Percentiles rank a stretch among this genome's conserved stretches.
phyloP scores from a whole-genome alignment of 805 yeast genomes.

The Metschnikowia koreensis region DNA sequence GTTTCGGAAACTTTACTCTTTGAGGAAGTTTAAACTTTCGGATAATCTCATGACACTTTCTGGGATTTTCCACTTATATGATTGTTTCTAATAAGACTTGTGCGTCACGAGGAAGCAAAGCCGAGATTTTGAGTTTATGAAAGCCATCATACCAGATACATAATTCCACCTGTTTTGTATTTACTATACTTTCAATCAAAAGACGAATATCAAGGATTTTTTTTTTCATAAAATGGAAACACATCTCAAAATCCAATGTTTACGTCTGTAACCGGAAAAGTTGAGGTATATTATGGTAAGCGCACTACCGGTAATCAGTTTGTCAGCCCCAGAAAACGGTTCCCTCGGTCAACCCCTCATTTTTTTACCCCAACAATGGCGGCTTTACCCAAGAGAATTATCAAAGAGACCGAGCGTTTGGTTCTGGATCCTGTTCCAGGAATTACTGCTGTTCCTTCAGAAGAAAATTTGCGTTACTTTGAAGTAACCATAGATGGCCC shows the following conservation, averaged over 20 bases:
- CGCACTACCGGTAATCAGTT: slow-evolving; percentile 3
- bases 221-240: background rate
- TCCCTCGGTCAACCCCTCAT: background rate
- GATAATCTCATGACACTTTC: too few relatives aligned
- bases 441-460: slow-evolving; percentile 88
- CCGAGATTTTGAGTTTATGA: too few relatives aligned
- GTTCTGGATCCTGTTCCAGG: slow-evolving; percentile 97
- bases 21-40: too few relatives aligned
- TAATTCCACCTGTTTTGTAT: too few relatives aligned
- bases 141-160: too few relatives aligned
- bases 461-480: slow-evolving; percentile 89
- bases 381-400: slow-evolving; percentile 83
- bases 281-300: background rate
- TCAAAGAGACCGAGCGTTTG: slow-evolving; percentile 92
- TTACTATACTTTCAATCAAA: too few relatives aligned
- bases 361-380: slow-evolving; percentile 37
- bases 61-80: too few relatives aligned
- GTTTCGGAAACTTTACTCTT: too few relatives aligned
- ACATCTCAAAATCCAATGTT: background rate
- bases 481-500: slow-evolving; percentile 94
- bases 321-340: background rate
- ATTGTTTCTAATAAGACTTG: too few relatives aligned
- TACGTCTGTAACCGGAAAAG: background rate
- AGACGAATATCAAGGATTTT: too few relatives aligned
- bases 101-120: too few relatives aligned